Percentiles rank a stretch among this genome's conserved stretches.
Conservation (phyloP, 2,329 filamentous ascomycete genomes). For the Aspergillus ustus region DNA sequence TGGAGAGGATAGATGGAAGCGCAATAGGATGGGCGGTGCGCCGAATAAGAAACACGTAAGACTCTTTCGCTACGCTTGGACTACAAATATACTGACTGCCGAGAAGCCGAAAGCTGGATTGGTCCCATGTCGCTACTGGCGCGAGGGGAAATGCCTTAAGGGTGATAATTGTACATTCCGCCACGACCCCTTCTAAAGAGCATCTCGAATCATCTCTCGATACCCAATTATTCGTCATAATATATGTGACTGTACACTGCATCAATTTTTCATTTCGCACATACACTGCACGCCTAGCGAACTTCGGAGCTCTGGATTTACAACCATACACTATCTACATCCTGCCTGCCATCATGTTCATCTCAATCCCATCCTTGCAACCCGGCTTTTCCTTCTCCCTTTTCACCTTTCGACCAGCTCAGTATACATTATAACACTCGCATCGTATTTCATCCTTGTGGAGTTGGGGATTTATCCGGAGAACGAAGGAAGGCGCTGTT, state of each 20-base stretch:
- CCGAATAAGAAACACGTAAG: slow-evolving; percentile 46
- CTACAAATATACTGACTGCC: slow-evolving; percentile 18
- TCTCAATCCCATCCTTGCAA: not conserved
- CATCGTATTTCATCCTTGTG: slow-evolving; percentile 1
- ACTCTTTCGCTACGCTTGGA: not conserved
- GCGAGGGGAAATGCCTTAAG: slow-evolving; percentile 59
- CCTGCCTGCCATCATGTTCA: not conserved
- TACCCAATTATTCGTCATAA: slow-evolving; percentile 12
- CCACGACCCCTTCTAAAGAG: slow-evolving; percentile 42
- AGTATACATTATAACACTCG: not conserved
- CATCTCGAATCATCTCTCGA: slow-evolving; percentile 2
- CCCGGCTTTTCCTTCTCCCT: not conserved
- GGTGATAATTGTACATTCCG: slow-evolving; percentile 57
- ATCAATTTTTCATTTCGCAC: slow-evolving; percentile 12
- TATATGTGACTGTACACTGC: slow-evolving; percentile 11
- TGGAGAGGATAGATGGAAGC: slow-evolving; percentile 41
- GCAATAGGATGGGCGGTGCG: slow-evolving; percentile 35
- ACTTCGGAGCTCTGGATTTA: not conserved
- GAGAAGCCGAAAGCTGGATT: slow-evolving; percentile 48
- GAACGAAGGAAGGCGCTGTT: not conserved
- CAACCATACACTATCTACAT: not conserved
- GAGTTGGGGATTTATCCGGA: slow-evolving; percentile 10
- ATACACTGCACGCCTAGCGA: not conserved
- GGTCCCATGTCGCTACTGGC: slow-evolving; percentile 58
- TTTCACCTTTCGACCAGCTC: not conserved